phyloP scores from a whole-genome alignment of 176 grass and related monocot genomes.

The Ananas comosus region DNA sequence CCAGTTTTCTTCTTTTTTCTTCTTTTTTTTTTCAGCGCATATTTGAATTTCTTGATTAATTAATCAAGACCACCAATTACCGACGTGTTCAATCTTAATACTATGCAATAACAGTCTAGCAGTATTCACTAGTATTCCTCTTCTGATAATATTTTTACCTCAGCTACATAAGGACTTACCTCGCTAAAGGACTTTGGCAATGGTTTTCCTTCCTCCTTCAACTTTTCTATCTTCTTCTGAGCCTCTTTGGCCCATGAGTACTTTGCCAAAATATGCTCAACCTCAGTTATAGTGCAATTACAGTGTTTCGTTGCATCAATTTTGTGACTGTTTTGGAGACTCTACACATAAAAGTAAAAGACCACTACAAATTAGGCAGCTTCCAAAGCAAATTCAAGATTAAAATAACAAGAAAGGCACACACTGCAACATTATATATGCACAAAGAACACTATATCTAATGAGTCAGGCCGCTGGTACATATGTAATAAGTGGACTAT shows the following conservation, averaged over 20 bases:
- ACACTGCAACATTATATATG: background rate
- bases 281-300: slow-evolving; percentile 76
- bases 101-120: background rate
- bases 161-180: slow-evolving; percentile 31
- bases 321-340: slow-evolving; percentile 61
- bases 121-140: background rate
- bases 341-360: slow-evolving; percentile 32
- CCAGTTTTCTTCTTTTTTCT: too few species aligned
- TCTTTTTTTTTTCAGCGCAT: background rate
- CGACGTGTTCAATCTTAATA: background rate
- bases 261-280: slow-evolving; percentile 87
- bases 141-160: background rate
- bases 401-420: background rate
- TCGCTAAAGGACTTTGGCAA: slow-evolving; percentile 62
- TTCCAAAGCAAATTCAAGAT: background rate
- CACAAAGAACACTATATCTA: too few species aligned
- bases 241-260: slow-evolving; percentile 90
- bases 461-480: too few species aligned
- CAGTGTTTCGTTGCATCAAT: slow-evolving; percentile 68
- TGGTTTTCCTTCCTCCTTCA: slow-evolving; percentile 87
- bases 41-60: background rate
- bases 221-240: slow-evolving; percentile 65
- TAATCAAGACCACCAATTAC: background rate
- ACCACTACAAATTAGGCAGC: slow-evolving; percentile 5
- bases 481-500: too few species aligned